Percentiles rank a stretch among this genome's conserved stretches.
Conservation (phyloP, 306 rosid genomes). For the Trifolium fragiferum region DNA sequence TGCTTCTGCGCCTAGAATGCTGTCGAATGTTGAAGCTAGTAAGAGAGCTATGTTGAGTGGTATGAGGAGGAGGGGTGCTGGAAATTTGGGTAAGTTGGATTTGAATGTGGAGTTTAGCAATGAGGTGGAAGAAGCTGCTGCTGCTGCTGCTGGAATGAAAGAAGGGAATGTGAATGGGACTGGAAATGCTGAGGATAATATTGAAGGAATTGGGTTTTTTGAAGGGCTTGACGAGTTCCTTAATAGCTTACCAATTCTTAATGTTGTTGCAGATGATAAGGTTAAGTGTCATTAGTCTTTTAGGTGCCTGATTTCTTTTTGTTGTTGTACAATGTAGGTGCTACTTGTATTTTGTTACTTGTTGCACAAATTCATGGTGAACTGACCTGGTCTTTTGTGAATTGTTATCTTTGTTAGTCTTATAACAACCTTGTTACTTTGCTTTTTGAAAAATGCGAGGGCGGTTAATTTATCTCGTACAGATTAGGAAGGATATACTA, state of each 20-base stretch:
- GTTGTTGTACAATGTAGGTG: slow-evolving; percentile 53
- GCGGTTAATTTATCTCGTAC: slow-evolving; percentile 12
- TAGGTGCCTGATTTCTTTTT: slow-evolving; percentile 32
- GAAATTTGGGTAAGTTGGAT: slow-evolving; percentile 81
- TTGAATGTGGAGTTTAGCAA: slow-evolving; percentile 96
- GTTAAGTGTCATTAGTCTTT: slow-evolving; percentile 69
- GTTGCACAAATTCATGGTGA: slow-evolving; percentile 28
- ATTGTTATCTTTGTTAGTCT: slow-evolving; percentile 35
- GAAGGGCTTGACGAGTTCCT: slow-evolving; percentile 98
- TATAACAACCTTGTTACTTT: slow-evolving; percentile 36
- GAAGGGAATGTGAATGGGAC: slow-evolving; percentile 48
- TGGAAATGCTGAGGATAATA: slow-evolving; percentile 73
- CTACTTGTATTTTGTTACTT: slow-evolving; percentile 39
- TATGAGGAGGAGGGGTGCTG: slow-evolving; percentile 66
- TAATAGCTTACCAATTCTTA: slow-evolving; percentile 85
- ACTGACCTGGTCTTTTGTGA: slow-evolving; percentile 26
- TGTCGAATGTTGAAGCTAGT: slow-evolving; percentile 46
- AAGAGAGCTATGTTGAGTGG: slow-evolving; percentile 47
- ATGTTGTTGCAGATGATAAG: slow-evolving; percentile 85
- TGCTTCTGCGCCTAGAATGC: slow-evolving; percentile 2
- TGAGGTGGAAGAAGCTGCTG: slow-evolving; percentile 80
- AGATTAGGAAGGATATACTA: slow-evolving; percentile 37
- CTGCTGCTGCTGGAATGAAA: slow-evolving; percentile 37
- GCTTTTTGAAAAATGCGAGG: slow-evolving; percentile 22
- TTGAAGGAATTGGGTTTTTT: slow-evolving; percentile 85